These are phyloP conservation scores for Caloboletus inedulis DNA, from an alignment of 1,284 basidiomycete species.

Conservation along the genomic window DNA sequence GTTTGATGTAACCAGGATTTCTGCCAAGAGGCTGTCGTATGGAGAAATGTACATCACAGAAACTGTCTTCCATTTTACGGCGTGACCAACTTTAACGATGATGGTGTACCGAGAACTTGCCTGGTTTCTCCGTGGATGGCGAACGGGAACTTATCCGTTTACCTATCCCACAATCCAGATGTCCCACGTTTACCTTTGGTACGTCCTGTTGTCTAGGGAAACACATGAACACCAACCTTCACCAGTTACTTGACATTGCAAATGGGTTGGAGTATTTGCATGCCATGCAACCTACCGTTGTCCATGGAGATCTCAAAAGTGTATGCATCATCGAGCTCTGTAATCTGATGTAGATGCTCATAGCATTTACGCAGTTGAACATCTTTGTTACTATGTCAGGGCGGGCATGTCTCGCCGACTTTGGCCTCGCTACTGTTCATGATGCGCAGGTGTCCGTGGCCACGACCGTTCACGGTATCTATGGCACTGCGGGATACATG, in stretches of 20 bases:
- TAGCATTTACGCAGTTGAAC: conserved; percentile 13
- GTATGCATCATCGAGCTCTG: conserved; percentile 26
- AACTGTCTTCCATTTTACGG: conserved; percentile 33
- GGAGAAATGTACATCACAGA: conserved; percentile 28
- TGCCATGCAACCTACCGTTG: conserved; percentile 37
- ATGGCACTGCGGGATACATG: conserved; percentile 27
- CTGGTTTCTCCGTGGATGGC: conserved; percentile 33
- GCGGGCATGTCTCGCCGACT: conserved; percentile 31
- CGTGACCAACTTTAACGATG: conserved; percentile 10
- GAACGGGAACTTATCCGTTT: conserved; percentile 38
- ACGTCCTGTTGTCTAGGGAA: conserved; percentile 3
- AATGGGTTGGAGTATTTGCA: conserved; percentile 43
- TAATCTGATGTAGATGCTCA: conserved; percentile 2
- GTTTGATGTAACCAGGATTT: conserved; percentile 18
- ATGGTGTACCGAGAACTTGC: conserved; percentile 16
- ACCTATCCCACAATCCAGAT: conserved; percentile 33
- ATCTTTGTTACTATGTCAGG: conserved; percentile 25
- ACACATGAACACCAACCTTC: background rate
- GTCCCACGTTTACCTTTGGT: conserved; percentile 37
- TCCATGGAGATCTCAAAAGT: conserved; percentile 46
- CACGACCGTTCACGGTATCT: conserved; percentile 16
- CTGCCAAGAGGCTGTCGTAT: conserved; percentile 30
- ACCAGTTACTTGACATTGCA: conserved; percentile 39
- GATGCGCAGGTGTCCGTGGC: conserved; percentile 16
- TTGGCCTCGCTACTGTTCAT: conserved; percentile 24